These are phyloP conservation scores for Pythium insidiosum DNA, from an alignment of 352 stramenopile species.

Conservation along the genomic window DNA sequence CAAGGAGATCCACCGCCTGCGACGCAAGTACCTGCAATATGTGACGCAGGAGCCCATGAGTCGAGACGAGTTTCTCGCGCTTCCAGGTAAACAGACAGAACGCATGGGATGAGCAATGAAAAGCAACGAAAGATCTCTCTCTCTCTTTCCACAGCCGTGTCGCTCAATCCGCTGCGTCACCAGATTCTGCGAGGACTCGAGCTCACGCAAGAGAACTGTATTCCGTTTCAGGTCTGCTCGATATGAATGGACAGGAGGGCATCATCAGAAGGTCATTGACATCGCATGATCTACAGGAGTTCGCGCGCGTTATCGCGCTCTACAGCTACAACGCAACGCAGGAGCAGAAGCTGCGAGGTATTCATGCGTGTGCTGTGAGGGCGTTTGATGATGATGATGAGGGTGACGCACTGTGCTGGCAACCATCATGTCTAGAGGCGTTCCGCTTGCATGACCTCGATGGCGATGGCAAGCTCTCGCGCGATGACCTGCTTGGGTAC, in stretches of 20 bases:
- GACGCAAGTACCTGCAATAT: constrained; percentile 6
- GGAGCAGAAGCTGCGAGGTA: constrained; percentile 43
- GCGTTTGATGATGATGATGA: too few relatives aligned
- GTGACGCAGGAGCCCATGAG: constrained; percentile 35
- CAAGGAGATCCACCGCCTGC: constrained; percentile 47
- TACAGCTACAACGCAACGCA: constrained; percentile 56
- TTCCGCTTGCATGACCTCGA: constrained; percentile 73
- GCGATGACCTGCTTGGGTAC: constrained; percentile 40
- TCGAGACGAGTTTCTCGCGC: constrained; percentile 41
- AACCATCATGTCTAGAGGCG: constrained; percentile 24
- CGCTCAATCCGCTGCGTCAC: neutral
- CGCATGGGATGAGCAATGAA: too few relatives aligned
- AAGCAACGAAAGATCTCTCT: too few relatives aligned
- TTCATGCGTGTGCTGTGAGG: too few relatives aligned
- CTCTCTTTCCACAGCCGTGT: too few relatives aligned
- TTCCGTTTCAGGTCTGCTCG: too few relatives aligned
- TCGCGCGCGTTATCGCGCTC: constrained; percentile 34
- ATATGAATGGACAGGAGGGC: too few relatives aligned
- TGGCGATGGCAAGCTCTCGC: constrained; percentile 58
- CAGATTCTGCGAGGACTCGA: neutral
- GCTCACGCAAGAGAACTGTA: neutral
- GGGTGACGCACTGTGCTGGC: neutral
- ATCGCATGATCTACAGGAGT: constrained; percentile 39
- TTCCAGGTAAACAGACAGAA: constrained; percentile 24
- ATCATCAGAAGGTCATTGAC: too few relatives aligned